Percentiles rank a stretch among this genome's conserved stretches.
Evolutionary conservation across 805 yeast species (phyloP).

Genomic region (Sungouiozyma ichnusensis): DNA sequence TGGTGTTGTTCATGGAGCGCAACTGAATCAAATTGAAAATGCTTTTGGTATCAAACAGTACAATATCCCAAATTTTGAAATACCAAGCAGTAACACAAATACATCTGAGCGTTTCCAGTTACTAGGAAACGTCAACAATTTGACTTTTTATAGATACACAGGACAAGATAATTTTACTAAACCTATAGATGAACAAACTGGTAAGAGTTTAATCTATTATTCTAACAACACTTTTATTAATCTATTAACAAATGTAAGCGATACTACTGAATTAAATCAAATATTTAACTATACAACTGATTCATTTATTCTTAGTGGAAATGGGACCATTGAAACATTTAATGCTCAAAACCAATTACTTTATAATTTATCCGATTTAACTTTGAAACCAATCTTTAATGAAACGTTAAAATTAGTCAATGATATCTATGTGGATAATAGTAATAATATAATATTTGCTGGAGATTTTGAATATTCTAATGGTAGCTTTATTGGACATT

Average conservation of each 20-base stretch:
- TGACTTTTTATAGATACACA: constrained; percentile 18
- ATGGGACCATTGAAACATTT: constrained; percentile 17
- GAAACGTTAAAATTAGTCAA: constrained; percentile 26
- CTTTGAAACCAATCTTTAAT: constrained; percentile 21
- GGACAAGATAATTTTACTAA: constrained; percentile 28
- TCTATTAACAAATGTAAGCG: constrained; percentile 8
- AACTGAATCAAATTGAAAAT: constrained; percentile 12
- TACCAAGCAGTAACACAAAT: constrained; percentile 4
- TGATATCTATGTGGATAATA: constrained; percentile 39
- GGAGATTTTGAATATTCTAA: constrained; percentile 55
- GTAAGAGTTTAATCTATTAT: constrained; percentile 16
- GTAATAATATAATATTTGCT: constrained; percentile 56
- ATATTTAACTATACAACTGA: constrained; percentile 26
- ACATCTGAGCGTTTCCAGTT: constrained; percentile 10
- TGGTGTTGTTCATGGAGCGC: constrained; percentile 8
- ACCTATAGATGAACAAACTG: constrained; percentile 2
- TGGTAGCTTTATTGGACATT: constrained; percentile 26
- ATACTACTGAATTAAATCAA: constrained; percentile 11
- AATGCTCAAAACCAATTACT: constrained; percentile 26
- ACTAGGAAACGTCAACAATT: constrained; percentile 15
- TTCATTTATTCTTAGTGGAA: constrained; percentile 28
- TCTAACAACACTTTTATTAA: constrained; percentile 20
- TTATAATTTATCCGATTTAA: constrained; percentile 24
- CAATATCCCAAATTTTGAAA: not conserved
- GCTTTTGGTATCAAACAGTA: constrained; percentile 5